Conservation (phyloP, 768 basidiomycete genomes). For the Tulasnella sp. region DNA sequence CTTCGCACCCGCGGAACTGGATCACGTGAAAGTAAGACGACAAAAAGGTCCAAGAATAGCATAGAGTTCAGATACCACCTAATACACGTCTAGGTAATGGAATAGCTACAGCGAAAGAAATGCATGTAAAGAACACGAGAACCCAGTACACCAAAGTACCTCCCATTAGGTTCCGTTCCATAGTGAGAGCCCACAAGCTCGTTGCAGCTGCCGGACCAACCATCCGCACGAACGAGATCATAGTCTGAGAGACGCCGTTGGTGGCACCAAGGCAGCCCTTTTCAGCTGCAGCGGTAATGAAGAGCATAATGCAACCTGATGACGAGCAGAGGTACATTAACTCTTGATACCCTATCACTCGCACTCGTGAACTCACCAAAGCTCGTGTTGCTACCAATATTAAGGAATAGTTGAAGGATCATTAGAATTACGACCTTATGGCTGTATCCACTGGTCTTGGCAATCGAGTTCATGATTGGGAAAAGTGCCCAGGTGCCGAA, state of each 20-base stretch:
- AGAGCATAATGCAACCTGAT: constrained; percentile 13
- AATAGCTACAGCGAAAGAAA: background rate
- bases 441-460: background rate
- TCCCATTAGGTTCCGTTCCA: constrained; percentile 12
- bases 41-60: background rate
- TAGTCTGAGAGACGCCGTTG: constrained; percentile 14
- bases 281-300: constrained; percentile 14
- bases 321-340: background rate
- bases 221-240: constrained; percentile 1
- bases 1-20: background rate
- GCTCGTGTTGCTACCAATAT: constrained; percentile 3
- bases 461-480: constrained; percentile 9
- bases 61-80: background rate
- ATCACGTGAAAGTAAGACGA: background rate
- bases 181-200: constrained; percentile 12
- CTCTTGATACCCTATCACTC: background rate
- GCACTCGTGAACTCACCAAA: background rate
- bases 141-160: constrained; percentile 12
- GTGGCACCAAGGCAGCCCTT: constrained; percentile 8
- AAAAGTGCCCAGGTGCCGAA: constrained; percentile 5
- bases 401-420: background rate
- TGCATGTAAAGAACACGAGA: background rate
- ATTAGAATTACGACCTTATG: background rate
- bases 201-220: constrained; percentile 15
- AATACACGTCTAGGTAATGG: constrained; percentile 5